Conservation (phyloP, 108 stramenopile genomes). For the Chaetoceros muelleri region DNA sequence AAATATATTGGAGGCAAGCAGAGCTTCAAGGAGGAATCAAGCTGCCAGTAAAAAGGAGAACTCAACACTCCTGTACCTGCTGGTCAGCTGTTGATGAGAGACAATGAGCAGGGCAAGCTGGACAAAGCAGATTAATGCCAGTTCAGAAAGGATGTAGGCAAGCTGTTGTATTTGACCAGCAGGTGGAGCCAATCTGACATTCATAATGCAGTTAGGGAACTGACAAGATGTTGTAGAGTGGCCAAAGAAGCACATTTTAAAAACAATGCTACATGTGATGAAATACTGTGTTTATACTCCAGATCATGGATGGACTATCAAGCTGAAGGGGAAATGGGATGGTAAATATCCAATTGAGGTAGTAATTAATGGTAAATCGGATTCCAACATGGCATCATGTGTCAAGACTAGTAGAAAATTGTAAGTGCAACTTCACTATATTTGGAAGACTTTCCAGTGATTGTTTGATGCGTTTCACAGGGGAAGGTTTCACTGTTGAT, state of each 20-base stretch:
- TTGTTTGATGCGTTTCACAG: neutral
- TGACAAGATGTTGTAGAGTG: slow-evolving; percentile 1
- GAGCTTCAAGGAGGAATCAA: slow-evolving; percentile 19
- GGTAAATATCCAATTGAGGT: slow-evolving; percentile 1
- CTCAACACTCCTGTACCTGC: neutral
- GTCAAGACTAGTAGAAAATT: neutral
- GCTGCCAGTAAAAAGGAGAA: neutral
- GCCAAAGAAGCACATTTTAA: slow-evolving; percentile 1
- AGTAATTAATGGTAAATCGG: neutral
- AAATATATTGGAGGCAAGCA: slow-evolving; percentile 40
- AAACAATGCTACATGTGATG: slow-evolving; percentile 11
- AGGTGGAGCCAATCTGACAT: slow-evolving; percentile 19
- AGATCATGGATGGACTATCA: slow-evolving; percentile 8
- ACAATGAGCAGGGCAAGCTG: neutral
- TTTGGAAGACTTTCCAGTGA: neutral
- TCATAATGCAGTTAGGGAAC: slow-evolving; percentile 23
- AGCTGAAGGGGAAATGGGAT: slow-evolving; percentile 14
- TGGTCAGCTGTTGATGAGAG: neutral
- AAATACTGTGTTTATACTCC: slow-evolving; percentile 4
- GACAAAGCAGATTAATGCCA: neutral
- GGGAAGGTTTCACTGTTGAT: neutral
- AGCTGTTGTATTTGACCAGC: slow-evolving; percentile 17
- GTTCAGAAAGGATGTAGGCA: slow-evolving; percentile 20
- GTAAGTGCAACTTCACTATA: neutral
- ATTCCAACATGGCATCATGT: neutral